Percentiles rank a stretch among this genome's conserved stretches.
These are phyloP conservation scores for Waitea zeae DNA, from an alignment of 1,284 basidiomycete genomes.

Conservation along the genomic window DNA sequence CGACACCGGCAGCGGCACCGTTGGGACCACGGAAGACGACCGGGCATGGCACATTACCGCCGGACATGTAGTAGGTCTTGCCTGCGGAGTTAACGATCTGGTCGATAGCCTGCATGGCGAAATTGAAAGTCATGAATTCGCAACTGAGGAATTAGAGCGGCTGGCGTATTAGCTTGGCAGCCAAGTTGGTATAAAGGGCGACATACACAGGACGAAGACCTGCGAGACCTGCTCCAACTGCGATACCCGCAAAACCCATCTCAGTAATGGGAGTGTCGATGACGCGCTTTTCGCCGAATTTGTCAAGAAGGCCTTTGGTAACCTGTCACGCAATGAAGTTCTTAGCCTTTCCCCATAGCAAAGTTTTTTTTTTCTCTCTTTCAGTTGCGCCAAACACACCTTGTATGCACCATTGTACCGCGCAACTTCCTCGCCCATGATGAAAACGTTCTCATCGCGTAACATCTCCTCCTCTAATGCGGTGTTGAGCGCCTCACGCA, in stretches of 20 bases:
- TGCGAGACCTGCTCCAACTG: conserved; percentile 86
- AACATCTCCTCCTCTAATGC: conserved; percentile 99
- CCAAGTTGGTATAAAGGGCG: conserved; percentile 2
- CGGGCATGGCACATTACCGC: conserved; percentile 93
- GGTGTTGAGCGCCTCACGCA: conserved; percentile 92
- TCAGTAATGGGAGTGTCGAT: conserved; percentile 98
- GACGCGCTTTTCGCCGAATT: conserved; percentile 98
- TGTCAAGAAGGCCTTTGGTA: conserved; percentile 96
- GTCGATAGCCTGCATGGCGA: conserved; percentile 96
- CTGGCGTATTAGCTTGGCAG: conserved; percentile 1
- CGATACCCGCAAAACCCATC: conserved; percentile 96
- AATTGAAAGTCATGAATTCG: conserved; percentile 99
- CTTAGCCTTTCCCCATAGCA: background rate
- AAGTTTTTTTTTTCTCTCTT: background rate
- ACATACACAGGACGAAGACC: conserved; percentile 83
- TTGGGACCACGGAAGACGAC: conserved; percentile 99
- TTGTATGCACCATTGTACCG: conserved; percentile 99
- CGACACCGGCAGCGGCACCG: conserved; percentile 95
- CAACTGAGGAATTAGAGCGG: conserved; percentile 33
- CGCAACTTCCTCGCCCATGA: conserved; percentile 97
- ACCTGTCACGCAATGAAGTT: conserved; percentile 31
- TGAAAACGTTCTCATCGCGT: conserved; percentile 88
- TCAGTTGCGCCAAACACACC: conserved; percentile 32
- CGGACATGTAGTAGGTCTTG: conserved; percentile 99
- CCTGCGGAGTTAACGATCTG: conserved; percentile 99